Conservation (phyloP, 345 rosid species). For the Gossypium sturtianum region DNA sequence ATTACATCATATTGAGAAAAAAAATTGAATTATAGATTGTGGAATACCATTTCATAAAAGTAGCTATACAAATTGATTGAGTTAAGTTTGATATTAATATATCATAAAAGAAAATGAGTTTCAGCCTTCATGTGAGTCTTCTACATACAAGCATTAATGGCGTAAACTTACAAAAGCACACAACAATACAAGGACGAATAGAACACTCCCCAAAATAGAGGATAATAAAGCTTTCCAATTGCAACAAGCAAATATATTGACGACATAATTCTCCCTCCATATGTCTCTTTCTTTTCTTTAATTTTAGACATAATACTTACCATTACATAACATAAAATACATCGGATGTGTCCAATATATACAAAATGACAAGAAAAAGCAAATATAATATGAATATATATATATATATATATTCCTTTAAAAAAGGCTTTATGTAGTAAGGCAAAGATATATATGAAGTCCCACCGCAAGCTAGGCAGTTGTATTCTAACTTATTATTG, state of each 20-base stretch:
- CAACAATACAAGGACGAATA: constrained; percentile 11
- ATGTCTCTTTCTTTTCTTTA: neutral
- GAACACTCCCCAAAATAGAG: neutral
- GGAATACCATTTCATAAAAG: no score
- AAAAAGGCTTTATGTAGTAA: constrained; percentile 11
- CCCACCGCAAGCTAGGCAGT: constrained; percentile 14
- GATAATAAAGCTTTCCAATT: constrained; percentile 21
- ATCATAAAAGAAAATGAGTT: neutral
- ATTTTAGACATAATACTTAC: neutral
- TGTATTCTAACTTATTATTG: neutral
- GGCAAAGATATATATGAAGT: constrained; percentile 11
- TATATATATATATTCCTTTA: neutral
- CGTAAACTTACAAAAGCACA: constrained; percentile 12
- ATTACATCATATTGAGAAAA: no score
- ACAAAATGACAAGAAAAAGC: no score
- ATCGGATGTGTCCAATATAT: no score
- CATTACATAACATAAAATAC: no score
- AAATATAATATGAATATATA: no score
- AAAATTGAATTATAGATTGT: no score
- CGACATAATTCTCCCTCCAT: neutral
- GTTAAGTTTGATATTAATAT: neutral
- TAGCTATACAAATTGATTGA: neutral
- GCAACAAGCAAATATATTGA: constrained; percentile 20
- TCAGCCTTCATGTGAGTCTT: neutral
- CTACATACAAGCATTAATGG: constrained; percentile 1